Evolutionary conservation across 805 yeast genomes (phyloP), one percentile per base, ranked within the genome.

Genomic region (Metschnikowia borealis): DNA sequence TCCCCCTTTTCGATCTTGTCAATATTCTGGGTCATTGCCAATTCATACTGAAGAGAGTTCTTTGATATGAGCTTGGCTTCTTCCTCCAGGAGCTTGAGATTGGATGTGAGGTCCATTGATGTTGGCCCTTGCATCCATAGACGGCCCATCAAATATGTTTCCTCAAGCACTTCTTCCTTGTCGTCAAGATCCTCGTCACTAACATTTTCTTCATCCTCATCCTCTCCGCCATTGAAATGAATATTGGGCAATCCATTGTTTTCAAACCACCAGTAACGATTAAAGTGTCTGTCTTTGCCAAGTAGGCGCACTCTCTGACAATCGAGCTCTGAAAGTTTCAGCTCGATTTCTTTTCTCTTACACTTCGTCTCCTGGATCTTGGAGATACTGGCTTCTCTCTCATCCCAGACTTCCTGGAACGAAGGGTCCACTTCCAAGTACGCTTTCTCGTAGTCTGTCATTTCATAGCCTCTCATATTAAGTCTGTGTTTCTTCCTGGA

Each of bases 211-310:
- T 57, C 60, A 1, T 71, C 80, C 3, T 66, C 80, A 0, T 63
- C 78, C 11, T 71, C 71, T 15, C 45, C 58, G 2, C 58, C 54
- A 15, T 55, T 47, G 33, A 52, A 58, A 46, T 71, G 74, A 36
- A 75, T 60, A 6, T 74, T 73, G 3, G 90, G 89, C 44, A 89
- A 73, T 0, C 98, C 99, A 61, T 86, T 85, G 54, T 77, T 76
- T 61, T 92, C 98, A 62, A 90, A 83, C 96, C 96, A 94, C 96
- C 96, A 94, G 65, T 92, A 94, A 56, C 91, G 75, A 69, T 94
- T 94, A 65, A 75, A 90, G 51, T 81, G 79, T 46, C 96, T 72
- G 66, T 94, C 99, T 51, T 83, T 78, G 2, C 99, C 99, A 26
- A 94, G 70, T 31, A 81, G 74, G 48, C 80, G 79, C 44, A 90